Conservation (phyloP, 495 filamentous ascomycete genomes). For the Lophiotrema nucula region DNA sequence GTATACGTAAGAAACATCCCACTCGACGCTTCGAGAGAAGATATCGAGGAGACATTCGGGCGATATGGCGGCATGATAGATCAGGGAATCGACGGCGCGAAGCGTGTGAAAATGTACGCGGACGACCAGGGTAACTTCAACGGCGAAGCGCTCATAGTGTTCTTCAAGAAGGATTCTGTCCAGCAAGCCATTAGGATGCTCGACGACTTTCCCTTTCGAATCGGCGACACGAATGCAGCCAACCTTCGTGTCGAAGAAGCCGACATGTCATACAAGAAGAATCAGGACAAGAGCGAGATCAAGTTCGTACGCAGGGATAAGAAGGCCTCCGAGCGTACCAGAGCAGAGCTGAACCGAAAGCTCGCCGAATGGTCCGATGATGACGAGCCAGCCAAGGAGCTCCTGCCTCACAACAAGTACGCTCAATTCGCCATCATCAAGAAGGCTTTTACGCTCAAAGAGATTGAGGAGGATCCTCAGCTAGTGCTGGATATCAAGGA, state of each 20-base stretch:
- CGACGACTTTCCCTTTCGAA: slow-evolving; percentile 83
- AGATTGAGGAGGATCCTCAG: slow-evolving; percentile 80
- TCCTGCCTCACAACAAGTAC: slow-evolving; percentile 58
- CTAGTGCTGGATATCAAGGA: slow-evolving; percentile 88
- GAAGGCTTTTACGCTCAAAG: slow-evolving; percentile 89
- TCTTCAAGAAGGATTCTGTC: slow-evolving; percentile 89
- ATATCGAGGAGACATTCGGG: slow-evolving; percentile 80
- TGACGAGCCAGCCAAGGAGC: slow-evolving; percentile 45
- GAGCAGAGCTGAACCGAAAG: slow-evolving; percentile 14
- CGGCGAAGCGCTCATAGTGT: slow-evolving; percentile 89
- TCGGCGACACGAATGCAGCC: slow-evolving; percentile 55
- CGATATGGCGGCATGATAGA: slow-evolving; percentile 90
- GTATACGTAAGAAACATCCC: slow-evolving; percentile 88
- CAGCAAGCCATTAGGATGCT: slow-evolving; percentile 84
- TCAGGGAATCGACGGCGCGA: slow-evolving; percentile 83
- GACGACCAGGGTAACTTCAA: slow-evolving; percentile 83
- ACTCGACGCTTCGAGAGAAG: slow-evolving; percentile 68
- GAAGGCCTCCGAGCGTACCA: slow-evolving; percentile 4
- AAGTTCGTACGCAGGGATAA: slow-evolving; percentile 78
- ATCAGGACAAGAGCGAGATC: slow-evolving; percentile 66
- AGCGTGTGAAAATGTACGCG: slow-evolving; percentile 89
- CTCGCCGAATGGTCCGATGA: slow-evolving; percentile 14
- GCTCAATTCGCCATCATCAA: slow-evolving; percentile 85
- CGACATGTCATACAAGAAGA: slow-evolving; percentile 81
- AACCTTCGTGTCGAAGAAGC: slow-evolving; percentile 81